These are phyloP conservation scores for Macrophomina phaseolina DNA, from an alignment of 2,329 filamentous ascomycete species.

Conservation along the genomic window DNA sequence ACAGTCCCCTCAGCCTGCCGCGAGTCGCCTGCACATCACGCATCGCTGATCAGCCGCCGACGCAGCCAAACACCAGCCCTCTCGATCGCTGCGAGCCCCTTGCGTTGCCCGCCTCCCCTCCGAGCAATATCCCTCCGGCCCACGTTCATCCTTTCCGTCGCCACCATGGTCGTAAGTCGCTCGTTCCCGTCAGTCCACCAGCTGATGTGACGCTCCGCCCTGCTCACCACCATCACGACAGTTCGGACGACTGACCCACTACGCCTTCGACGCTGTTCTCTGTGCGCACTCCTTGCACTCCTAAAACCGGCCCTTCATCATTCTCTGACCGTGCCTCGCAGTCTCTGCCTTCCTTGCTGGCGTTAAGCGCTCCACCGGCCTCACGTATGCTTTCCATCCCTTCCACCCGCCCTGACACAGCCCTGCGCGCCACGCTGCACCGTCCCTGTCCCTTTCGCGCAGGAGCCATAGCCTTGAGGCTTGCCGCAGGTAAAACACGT, in stretches of 20 bases:
- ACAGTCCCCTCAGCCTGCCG: neutral
- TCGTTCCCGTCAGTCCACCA: conserved; percentile 29
- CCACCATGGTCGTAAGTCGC: conserved; percentile 47
- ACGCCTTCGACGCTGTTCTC: conserved; percentile 94
- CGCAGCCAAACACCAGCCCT: conserved; percentile 26
- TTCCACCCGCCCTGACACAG: conserved; percentile 29
- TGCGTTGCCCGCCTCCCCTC: conserved; percentile 24
- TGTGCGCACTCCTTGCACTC: conserved; percentile 60
- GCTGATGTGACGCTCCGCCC: conserved; percentile 27
- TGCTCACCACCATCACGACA: conserved; percentile 68
- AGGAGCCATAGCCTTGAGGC: conserved; percentile 5
- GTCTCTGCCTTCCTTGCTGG: conserved; percentile 96
- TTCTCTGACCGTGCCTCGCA: conserved; percentile 43
- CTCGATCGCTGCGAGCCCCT: conserved; percentile 6
- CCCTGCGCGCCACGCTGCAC: conserved; percentile 29
- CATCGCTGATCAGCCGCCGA: conserved; percentile 23
- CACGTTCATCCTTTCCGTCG: conserved; percentile 23
- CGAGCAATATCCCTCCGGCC: conserved; percentile 20
- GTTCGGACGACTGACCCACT: conserved; percentile 92
- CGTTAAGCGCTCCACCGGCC: conserved; percentile 94
- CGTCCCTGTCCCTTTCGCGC: conserved; percentile 19
- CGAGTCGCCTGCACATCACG: conserved; percentile 25
- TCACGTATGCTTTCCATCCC: conserved; percentile 76
- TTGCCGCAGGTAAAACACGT: conserved; percentile 17
- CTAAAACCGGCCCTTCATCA: conserved; percentile 22